phyloP scores from a whole-genome alignment of 345 rosid genomes.

The Euphorbia lathyris region DNA sequence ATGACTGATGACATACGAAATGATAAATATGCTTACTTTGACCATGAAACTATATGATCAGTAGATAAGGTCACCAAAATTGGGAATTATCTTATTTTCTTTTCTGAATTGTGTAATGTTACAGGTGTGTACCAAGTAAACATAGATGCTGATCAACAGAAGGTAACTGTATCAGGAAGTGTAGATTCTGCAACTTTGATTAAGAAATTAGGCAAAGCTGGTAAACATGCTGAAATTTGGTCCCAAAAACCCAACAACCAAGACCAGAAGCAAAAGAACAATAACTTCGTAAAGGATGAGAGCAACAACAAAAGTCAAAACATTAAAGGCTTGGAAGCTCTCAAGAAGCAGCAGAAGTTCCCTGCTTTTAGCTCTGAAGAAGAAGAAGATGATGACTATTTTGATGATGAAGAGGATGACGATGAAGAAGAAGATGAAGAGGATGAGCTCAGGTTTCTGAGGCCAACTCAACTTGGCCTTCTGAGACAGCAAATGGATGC shows the following conservation, averaged over 20 bases:
- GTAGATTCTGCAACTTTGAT: slow-evolving; percentile 64
- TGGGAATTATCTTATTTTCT: neutral
- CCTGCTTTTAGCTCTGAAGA: slow-evolving; percentile 34
- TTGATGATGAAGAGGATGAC: slow-evolving; percentile 29
- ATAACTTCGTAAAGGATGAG: slow-evolving; percentile 33
- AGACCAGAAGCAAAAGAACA: slow-evolving; percentile 39
- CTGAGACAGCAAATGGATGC: slow-evolving; percentile 39
- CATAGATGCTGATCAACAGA: slow-evolving; percentile 74
- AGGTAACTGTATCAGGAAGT: slow-evolving; percentile 64
- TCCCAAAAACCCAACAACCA: slow-evolving; percentile 44
- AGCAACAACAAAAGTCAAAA: slow-evolving; percentile 46
- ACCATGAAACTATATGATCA: neutral
- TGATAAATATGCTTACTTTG: slow-evolving; percentile 2
- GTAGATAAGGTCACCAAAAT: neutral
- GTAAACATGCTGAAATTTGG: slow-evolving; percentile 80
- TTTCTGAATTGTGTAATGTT: neutral
- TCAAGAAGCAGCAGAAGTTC: slow-evolving; percentile 47
- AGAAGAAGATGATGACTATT: slow-evolving; percentile 43
- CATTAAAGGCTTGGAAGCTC: slow-evolving; percentile 46
- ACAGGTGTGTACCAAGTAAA: slow-evolving; percentile 68
- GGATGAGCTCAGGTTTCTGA: slow-evolving; percentile 38
- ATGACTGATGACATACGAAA: neutral
- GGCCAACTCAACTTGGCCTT: slow-evolving; percentile 30
- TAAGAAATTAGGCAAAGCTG: slow-evolving; percentile 62
- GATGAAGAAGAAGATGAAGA: slow-evolving; percentile 25